Base-by-base conservation (phyloP, 306 rosid species). In the Clitoria ternatea region DNA sequence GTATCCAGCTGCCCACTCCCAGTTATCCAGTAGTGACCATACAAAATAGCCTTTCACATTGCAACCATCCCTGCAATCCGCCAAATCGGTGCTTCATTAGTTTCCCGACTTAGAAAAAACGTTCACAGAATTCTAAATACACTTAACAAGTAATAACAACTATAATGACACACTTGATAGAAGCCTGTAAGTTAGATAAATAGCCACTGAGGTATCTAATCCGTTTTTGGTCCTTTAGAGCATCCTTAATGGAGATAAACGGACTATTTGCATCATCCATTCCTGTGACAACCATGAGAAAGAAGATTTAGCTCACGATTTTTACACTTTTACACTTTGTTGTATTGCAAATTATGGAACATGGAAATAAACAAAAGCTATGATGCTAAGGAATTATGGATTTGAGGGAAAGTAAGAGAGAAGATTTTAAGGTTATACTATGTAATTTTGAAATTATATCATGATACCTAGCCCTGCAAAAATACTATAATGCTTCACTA, bases 1-100 rank as follows among this genome's bases (percentile, higher is more conserved):
- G 70, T 62, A 92, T 57, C 98, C 96, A 40, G 90, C 83, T 36
- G 78, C 68, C 95, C 96, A 92, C 42, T 89, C 98, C 95, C 92
- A 92, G 11, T 92, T 89, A 78, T 89, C 96, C 69, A 89, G 20
- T 1, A 89, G 57, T 66, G 98, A 89, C 98, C 98, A 92, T 6
- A 42, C 95, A 71, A 92, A 89, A 70, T 92, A 92, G 47, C 96
- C 96, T 45, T 71, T 84, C 35, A 89, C 98, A 71, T 92, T 89
- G 82, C 98, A 92, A 1, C 90, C 95, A 71, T 92, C 95, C 66
- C 98, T 87, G 72, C 79, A 67, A 13, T 19, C 7, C 15, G 61
- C 27, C 17, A 39, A 11, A 74, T 23, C 33, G 50, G 3, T 17
- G 3, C 15, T 27, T n/a, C 3, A 18, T 78, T 18, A 72, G 45